Evolutionary conservation across 352 stramenopile genomes (phyloP), one percentile per base, ranked within the genome.

Genomic region (Pythium phragmiticola): DNA sequence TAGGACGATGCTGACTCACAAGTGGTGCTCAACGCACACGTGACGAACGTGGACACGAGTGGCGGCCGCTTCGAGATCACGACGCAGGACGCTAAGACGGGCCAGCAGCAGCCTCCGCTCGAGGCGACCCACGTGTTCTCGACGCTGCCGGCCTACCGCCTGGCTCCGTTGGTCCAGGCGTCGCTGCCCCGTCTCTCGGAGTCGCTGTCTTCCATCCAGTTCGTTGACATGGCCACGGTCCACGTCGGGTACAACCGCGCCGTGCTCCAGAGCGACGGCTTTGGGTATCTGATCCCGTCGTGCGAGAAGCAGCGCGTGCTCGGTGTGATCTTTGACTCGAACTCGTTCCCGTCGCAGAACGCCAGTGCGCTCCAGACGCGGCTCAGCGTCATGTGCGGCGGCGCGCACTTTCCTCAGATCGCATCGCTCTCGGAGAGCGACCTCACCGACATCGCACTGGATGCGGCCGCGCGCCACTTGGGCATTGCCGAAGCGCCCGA

Each of bases 311-410:
- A 95, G 59, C 76, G 78, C 26, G 73, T 95, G 26, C 76, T 95
- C 12, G 88, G 87, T 7, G 83, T 91, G 50, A 85, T 96, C 19
- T 96, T 89, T 66, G 88, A 96, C 78, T 95, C 85, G 47, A 91
- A 92, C 60, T 87, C 87, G 28, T 96, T 96, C 57, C 88, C 88
- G 0, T 73, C 76, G n/a, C 88, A 96, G 69, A 92, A 94, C 57
- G 41, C 72, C 13, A 61, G 57, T 17, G 56, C 60, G 12, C 42
- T 61, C 5, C 84, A 94, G 65, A 94, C 87, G 16, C 83, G 87
- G 6, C 56, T 95, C 50, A 95, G 80, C 19, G 82, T 96, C 68
- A 94, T 96, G 82, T 79, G 77, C 14, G 88, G 88, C 23, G 88
- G 88, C 12, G 83, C 87, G 7, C 84, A 94, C 63, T 90, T 88